Evolutionary conservation across 1,139 yeast genomes (phyloP).

Genomic region (Diutina ranongensis): DNA sequence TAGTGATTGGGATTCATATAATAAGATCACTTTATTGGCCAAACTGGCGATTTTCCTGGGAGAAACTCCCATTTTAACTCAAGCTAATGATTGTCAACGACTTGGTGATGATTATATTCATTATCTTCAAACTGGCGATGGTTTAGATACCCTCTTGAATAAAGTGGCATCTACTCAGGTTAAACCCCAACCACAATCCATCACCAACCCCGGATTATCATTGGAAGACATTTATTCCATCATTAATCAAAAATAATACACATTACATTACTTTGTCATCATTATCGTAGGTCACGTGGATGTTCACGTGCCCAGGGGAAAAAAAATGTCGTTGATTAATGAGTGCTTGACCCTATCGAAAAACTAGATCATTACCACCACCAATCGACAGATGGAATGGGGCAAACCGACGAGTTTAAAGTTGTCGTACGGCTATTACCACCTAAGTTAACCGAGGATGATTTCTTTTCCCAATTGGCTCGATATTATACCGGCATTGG

Average conservation of each 20-base stretch:
- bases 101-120: neutral
- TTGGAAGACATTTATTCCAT: neutral
- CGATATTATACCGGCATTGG: neutral
- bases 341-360: neutral
- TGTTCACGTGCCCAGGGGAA: too few species aligned
- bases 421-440: constrained; percentile 1
- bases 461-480: neutral
- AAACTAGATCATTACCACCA: neutral
- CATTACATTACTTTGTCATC: too few species aligned
- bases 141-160: neutral
- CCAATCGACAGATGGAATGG: constrained; percentile 1
- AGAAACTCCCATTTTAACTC: neutral
- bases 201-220: too few species aligned
- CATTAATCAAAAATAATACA: too few species aligned
- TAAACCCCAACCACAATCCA: neutral
- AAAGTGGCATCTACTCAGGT: neutral
- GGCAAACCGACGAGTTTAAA: neutral
- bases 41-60: constrained; percentile 4
- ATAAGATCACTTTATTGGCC: neutral
- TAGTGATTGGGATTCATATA: neutral
- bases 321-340: too few species aligned
- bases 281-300: too few species aligned
- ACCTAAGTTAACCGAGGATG: neutral
- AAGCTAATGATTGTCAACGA: neutral
- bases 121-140: neutral